phyloP scores from a whole-genome alignment of 805 yeast species.

The Kurtzmaniella cleridarum region DNA sequence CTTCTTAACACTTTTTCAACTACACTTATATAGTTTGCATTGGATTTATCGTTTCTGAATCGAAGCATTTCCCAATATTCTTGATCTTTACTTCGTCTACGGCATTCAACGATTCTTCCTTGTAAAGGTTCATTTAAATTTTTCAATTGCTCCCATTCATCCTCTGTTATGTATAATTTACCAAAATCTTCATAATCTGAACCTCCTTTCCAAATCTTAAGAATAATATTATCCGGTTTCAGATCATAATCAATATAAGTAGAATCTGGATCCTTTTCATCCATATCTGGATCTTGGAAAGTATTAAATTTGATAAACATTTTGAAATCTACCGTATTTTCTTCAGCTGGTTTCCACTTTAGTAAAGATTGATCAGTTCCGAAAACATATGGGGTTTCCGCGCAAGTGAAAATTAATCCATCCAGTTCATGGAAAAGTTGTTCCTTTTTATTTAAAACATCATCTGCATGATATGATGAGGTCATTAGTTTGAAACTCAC shows the following conservation, averaged over 20 bases:
- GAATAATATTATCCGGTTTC: constrained; percentile 56
- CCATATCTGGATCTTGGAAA: constrained; percentile 58
- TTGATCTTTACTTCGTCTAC: constrained; percentile 48
- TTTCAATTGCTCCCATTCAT: constrained; percentile 79
- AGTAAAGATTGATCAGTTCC: constrained; percentile 85
- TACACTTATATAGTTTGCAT: constrained; percentile 79
- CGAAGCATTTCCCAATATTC: constrained; percentile 81
- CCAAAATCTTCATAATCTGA: constrained; percentile 60
- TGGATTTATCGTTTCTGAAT: constrained; percentile 87
- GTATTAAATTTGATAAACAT: constrained; percentile 56
- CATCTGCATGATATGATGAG: constrained; percentile 68
- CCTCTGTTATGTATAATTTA: constrained; percentile 54
- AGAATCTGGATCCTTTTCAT: constrained; percentile 61
- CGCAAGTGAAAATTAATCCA: constrained; percentile 90
- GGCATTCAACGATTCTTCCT: constrained; percentile 84
- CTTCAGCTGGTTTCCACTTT: constrained; percentile 97
- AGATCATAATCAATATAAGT: constrained; percentile 78
- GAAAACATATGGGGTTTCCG: constrained; percentile 76
- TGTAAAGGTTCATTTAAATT: constrained; percentile 72
- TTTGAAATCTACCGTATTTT: constrained; percentile 88
- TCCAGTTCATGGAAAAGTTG: constrained; percentile 83
- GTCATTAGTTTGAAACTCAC: constrained; percentile 86
- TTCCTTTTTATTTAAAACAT: constrained; percentile 66
- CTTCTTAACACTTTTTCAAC: constrained; percentile 80
- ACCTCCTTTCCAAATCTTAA: constrained; percentile 77